A percentile compares a stretch with the other conserved stretches of the same genome.
These are phyloP conservation scores for Hyaloperonospora arabidopsidis DNA, from an alignment of 352 stramenopile species.

Conservation along the genomic window DNA sequence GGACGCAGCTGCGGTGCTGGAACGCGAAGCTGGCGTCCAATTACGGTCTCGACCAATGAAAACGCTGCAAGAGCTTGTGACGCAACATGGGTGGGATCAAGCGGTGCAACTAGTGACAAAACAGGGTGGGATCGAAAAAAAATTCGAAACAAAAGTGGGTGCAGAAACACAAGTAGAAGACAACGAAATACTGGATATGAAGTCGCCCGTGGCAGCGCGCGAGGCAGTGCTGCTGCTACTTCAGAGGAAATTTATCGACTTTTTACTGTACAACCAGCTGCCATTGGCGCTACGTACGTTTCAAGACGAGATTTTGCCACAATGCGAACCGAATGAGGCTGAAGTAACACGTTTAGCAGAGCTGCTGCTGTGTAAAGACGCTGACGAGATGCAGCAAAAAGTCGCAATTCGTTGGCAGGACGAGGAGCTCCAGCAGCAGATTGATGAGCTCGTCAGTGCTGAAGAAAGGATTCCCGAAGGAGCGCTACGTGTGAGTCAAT, in stretches of 20 bases:
- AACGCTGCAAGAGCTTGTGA: slow-evolving; percentile 35
- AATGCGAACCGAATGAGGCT: slow-evolving; percentile 33
- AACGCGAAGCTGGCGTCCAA: slow-evolving; percentile 50
- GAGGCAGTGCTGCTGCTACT: slow-evolving; percentile 48
- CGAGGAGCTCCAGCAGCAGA: slow-evolving; percentile 30
- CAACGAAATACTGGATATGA: slow-evolving; percentile 28
- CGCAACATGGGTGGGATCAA: slow-evolving; percentile 40
- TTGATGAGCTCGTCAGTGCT: slow-evolving; percentile 53
- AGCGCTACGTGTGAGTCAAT: slow-evolving; percentile 36
- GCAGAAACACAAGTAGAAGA: background rate
- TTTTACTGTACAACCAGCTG: slow-evolving; percentile 36
- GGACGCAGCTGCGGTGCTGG: slow-evolving; percentile 35
- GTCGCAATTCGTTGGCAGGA: slow-evolving; percentile 40
- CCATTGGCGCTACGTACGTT: slow-evolving; percentile 43
- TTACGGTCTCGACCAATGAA: slow-evolving; percentile 52
- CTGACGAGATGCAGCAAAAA: slow-evolving; percentile 27
- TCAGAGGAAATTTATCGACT: slow-evolving; percentile 60
- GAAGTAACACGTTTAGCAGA: slow-evolving; percentile 47
- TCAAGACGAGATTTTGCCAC: slow-evolving; percentile 57
- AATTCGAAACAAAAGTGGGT: background rate
- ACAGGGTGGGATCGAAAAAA: background rate
- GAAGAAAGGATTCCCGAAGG: slow-evolving; percentile 63
- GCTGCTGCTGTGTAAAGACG: slow-evolving; percentile 50
- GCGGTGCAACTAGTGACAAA: slow-evolving; percentile 38
- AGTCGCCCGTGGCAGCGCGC: slow-evolving; percentile 29